A percentile compares a stretch with the other conserved stretches of the same genome.
Evolutionary conservation across 2,329 filamentous ascomycete species (phyloP).

Genomic region (Cladophialophora carrionii): DNA sequence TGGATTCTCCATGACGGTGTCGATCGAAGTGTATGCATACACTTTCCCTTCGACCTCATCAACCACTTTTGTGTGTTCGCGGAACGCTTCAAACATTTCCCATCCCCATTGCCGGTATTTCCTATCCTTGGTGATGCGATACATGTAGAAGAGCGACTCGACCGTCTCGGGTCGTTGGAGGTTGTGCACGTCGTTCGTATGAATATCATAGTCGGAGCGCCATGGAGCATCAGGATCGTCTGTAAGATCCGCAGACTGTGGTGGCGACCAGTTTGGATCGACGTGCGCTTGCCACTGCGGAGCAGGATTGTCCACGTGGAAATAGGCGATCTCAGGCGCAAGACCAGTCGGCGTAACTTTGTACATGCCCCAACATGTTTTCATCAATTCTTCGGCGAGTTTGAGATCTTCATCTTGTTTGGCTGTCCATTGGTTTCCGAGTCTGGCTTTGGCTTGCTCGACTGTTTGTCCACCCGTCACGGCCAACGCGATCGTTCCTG

Average conservation of each 20-base stretch:
- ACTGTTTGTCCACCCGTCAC: conserved; percentile 79
- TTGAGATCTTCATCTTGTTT: conserved; percentile 84
- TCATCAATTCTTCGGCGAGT: conserved; percentile 86
- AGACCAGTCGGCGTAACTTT: conserved; percentile 84
- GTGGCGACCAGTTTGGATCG: conserved; percentile 55
- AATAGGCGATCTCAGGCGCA: conserved; percentile 93
- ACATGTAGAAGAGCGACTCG: conserved; percentile 98
- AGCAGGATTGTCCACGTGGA: conserved; percentile 73
- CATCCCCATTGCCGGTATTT: conserved; percentile 96
- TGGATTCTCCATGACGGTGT: conserved; percentile 33
- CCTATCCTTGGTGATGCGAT: conserved; percentile 88
- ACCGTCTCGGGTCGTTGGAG: conserved; percentile 93
- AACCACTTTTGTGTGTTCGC: conserved; percentile 78
- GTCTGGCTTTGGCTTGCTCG: conserved; percentile 65
- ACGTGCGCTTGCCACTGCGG: conserved; percentile 42
- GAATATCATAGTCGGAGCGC: conserved; percentile 78
- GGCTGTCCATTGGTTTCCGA: conserved; percentile 63
- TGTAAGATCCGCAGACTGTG: conserved; percentile 50
- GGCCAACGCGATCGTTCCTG: conserved; percentile 88
- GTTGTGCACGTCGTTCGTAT: conserved; percentile 84
- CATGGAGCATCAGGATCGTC: conserved; percentile 62
- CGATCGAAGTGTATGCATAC: conserved; percentile 36
- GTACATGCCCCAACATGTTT: conserved; percentile 99
- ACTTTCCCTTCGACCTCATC: conserved; percentile 57
- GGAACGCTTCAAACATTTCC: conserved; percentile 95